These are phyloP conservation scores for Canavalia ensiformis DNA, from an alignment of 306 rosid species.

Conservation along the genomic window DNA sequence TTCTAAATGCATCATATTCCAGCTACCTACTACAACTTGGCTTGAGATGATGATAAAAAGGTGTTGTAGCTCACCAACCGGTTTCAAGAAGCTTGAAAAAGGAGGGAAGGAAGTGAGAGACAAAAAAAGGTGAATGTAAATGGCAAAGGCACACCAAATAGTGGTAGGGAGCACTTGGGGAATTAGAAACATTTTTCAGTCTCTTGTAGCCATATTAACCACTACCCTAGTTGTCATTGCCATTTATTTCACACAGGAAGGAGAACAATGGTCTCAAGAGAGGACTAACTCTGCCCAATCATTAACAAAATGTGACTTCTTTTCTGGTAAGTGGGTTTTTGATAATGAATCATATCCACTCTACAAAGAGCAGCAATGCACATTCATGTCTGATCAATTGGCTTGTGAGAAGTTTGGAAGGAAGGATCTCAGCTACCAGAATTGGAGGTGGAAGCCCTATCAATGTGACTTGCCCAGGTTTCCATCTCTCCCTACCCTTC, in stretches of 20 bases:
- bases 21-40: slow-evolving; percentile 47
- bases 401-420: slow-evolving; percentile 92
- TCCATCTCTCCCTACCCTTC: neutral
- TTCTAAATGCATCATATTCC: slow-evolving; percentile 35
- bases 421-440: slow-evolving; percentile 65
- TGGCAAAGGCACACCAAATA: slow-evolving; percentile 54
- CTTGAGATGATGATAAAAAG: slow-evolving; percentile 39
- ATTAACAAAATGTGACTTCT: slow-evolving; percentile 61
- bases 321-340: slow-evolving; percentile 75
- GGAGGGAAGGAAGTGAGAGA: slow-evolving; percentile 27
- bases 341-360: slow-evolving; percentile 77
- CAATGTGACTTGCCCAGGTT: slow-evolving; percentile 81
- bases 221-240: slow-evolving; percentile 58
- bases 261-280: slow-evolving; percentile 43
- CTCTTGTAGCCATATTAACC: slow-evolving; percentile 60
- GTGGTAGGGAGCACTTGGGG: slow-evolving; percentile 54
- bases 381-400: slow-evolving; percentile 84
- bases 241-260: slow-evolving; percentile 66
- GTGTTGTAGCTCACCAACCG: slow-evolving; percentile 55
- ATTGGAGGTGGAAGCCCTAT: slow-evolving; percentile 84
- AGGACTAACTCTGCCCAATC: slow-evolving; percentile 13
- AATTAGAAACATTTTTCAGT: slow-evolving; percentile 64
- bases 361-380: slow-evolving; percentile 72
- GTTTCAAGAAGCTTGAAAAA: slow-evolving; percentile 47
- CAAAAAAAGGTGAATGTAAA: slow-evolving; percentile 29